Conservation (phyloP, 2,329 filamentous ascomycete genomes). For the Escovopsis weberi region DNA sequence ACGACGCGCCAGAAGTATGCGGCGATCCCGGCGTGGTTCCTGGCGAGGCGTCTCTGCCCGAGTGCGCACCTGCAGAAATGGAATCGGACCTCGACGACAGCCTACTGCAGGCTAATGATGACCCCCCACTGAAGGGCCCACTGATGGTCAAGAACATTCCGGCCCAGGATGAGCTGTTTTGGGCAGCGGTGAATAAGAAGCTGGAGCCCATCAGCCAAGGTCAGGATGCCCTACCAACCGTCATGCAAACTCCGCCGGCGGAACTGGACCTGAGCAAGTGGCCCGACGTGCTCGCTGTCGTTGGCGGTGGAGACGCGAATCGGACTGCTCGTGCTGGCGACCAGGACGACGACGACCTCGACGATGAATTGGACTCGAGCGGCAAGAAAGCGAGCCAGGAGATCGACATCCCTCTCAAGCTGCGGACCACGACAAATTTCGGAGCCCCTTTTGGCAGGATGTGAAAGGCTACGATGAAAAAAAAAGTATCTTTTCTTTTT, state of each 20-base stretch:
- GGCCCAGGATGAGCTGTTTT: constrained; percentile 40
- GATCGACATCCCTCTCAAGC: constrained; percentile 29
- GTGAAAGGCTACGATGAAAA: not conserved
- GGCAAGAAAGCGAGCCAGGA: constrained; percentile 16
- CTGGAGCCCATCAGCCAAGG: constrained; percentile 34
- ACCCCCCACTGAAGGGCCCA: constrained; percentile 34
- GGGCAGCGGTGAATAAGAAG: constrained; percentile 34
- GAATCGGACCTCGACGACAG: constrained; percentile 10
- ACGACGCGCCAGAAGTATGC: not conserved
- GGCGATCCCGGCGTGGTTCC: not conserved
- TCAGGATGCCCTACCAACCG: constrained; percentile 31
- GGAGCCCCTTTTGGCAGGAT: constrained; percentile 28
- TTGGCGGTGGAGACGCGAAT: constrained; percentile 11
- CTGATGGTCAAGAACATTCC: constrained; percentile 41
- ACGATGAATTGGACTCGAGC: constrained; percentile 9
- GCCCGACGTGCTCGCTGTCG: constrained; percentile 2
- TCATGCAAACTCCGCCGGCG: constrained; percentile 19
- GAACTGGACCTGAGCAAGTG: constrained; percentile 11
- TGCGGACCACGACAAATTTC: constrained; percentile 32
- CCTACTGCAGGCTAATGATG: constrained; percentile 26
- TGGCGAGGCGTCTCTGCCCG: not conserved
- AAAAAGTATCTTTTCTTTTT: not conserved
- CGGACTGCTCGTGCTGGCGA: constrained; percentile 9
- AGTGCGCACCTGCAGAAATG: not conserved
- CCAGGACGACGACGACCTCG: constrained; percentile 7